Evolutionary conservation across 441 rosid genomes (phyloP).

Genomic region (Eutrema salsugineum): DNA sequence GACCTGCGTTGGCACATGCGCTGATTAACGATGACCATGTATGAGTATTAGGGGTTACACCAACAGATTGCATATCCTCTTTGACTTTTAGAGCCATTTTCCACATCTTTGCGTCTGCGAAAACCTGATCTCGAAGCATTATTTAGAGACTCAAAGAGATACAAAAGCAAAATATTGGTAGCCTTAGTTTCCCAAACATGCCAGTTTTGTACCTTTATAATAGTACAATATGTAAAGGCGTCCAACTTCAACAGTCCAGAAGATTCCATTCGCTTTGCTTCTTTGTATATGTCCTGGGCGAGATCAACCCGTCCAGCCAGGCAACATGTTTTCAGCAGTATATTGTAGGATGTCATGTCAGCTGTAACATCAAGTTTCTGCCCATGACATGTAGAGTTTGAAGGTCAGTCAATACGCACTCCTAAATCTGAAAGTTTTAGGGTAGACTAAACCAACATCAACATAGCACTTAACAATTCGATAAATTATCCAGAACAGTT

Average conservation of each 20-base stretch:
- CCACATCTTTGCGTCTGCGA: constrained; percentile 94
- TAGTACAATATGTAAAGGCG: constrained; percentile 86
- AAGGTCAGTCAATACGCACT: constrained; percentile 1
- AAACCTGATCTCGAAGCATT: constrained; percentile 48
- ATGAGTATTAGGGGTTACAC: constrained; percentile 66
- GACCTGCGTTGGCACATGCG: constrained; percentile 90
- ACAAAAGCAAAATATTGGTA: background rate
- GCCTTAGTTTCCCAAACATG: background rate
- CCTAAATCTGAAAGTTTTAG: background rate
- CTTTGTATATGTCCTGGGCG: constrained; percentile 79
- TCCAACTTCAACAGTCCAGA: constrained; percentile 67
- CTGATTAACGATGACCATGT: constrained; percentile 95
- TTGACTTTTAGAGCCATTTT: constrained; percentile 80
- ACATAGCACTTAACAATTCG: background rate
- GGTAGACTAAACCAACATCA: background rate
- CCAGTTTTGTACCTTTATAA: constrained; percentile 60
- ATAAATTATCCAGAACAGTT: background rate
- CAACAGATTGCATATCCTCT: constrained; percentile 81
- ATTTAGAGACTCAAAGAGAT: background rate
- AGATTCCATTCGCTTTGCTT: constrained; percentile 71
- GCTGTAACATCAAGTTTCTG: constrained; percentile 70
- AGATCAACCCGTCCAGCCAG: constrained; percentile 82
- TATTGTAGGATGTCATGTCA: constrained; percentile 83
- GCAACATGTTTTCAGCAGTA: constrained; percentile 90
- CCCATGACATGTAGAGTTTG: constrained; percentile 21